Evolutionary conservation across 805 yeast genomes (phyloP).

Genomic region (Candida oleophila): DNA sequence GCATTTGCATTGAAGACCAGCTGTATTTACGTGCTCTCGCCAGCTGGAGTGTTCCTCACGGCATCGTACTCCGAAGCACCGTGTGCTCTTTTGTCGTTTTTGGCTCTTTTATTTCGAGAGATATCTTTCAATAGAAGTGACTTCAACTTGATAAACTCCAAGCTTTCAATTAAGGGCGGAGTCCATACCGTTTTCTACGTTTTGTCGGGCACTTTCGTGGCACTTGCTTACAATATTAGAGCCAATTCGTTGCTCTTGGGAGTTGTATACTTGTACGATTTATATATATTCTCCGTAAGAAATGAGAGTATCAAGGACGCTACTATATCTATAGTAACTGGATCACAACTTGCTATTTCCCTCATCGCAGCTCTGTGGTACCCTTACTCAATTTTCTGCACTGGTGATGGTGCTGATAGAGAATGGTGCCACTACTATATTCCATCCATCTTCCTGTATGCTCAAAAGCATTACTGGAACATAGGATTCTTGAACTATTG

Average conservation of each 20-base stretch:
- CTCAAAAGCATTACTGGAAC: constrained; percentile 84
- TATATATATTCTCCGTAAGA: constrained; percentile 23
- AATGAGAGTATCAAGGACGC: constrained; percentile 14
- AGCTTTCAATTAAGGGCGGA: constrained; percentile 19
- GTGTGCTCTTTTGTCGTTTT: constrained; percentile 59
- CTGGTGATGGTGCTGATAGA: constrained; percentile 45
- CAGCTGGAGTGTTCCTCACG: constrained; percentile 78
- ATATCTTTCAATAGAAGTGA: constrained; percentile 20
- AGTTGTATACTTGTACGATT: constrained; percentile 58
- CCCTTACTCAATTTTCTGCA: constrained; percentile 66
- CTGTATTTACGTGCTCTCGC: constrained; percentile 56
- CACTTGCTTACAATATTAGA: constrained; percentile 60
- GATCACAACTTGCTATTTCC: constrained; percentile 49
- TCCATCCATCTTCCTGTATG: constrained; percentile 64
- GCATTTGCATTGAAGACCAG: constrained; percentile 32
- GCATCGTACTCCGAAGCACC: constrained; percentile 76
- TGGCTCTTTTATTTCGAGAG: constrained; percentile 55
- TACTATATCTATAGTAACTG: constrained; percentile 48
- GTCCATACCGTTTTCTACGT: constrained; percentile 26
- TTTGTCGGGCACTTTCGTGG: constrained; percentile 53
- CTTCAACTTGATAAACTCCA: constrained; percentile 12
- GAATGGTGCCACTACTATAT: constrained; percentile 70
- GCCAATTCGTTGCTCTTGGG: constrained; percentile 81
- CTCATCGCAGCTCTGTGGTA: constrained; percentile 47
- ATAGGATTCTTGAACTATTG: constrained; percentile 81